A percentile compares a stretch with the other conserved stretches of the same genome.
Conservation (phyloP, 2,329 filamentous ascomycete genomes). For the Sarocladium oryzae region DNA sequence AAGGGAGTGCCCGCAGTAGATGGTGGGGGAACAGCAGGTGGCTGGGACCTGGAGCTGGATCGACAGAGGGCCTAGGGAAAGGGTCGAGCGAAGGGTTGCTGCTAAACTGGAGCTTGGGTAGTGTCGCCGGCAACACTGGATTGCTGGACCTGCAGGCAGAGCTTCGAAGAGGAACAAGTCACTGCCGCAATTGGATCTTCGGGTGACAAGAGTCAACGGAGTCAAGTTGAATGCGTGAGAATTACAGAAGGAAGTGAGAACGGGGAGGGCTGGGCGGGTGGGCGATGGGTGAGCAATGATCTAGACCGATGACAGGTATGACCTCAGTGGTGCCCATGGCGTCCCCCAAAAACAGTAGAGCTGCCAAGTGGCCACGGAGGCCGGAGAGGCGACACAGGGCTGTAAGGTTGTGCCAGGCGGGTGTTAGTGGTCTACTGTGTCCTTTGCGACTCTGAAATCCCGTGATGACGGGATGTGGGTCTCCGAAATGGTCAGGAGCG, state of each 20-base stretch:
- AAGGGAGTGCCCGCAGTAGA: constrained; percentile 1
- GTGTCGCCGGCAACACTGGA: constrained; percentile 7
- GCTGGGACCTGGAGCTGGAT: constrained; percentile 6
- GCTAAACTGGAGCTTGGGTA: neutral
- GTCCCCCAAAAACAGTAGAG: neutral
- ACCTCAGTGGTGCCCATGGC: constrained; percentile 3
- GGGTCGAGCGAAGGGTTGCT: neutral
- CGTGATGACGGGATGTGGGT: constrained; percentile 9
- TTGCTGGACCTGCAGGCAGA: neutral
- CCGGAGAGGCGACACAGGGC: too few species aligned
- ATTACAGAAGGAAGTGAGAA: constrained; percentile 1
- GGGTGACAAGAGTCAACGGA: too few species aligned
- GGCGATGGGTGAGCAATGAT: constrained; percentile 2
- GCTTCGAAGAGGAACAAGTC: too few species aligned
- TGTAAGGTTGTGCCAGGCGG: neutral
- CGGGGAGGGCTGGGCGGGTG: neutral
- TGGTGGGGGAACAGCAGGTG: constrained; percentile 6
- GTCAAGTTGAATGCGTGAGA: neutral
- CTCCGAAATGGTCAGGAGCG: neutral
- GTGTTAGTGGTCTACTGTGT: constrained; percentile 10
- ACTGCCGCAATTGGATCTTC: too few species aligned
- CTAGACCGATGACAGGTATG: neutral
- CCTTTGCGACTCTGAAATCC: constrained; percentile 7
- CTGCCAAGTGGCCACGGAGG: neutral
- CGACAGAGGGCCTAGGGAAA: constrained; percentile 4